Evolutionary conservation across 257 asterid species (phyloP).

Genomic region (Gynochthodes officinalis): DNA sequence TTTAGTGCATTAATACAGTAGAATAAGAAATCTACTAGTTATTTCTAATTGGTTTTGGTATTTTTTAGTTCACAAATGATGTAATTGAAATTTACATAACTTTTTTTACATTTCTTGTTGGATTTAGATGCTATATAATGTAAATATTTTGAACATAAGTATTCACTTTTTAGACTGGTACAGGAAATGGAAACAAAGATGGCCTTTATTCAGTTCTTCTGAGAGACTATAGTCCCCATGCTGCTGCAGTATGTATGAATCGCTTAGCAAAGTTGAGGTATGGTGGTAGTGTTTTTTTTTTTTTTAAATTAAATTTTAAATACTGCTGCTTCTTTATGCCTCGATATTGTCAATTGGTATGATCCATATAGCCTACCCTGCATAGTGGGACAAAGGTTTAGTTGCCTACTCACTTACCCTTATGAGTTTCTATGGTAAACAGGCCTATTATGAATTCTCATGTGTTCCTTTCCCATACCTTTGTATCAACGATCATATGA

Average conservation of each 20-base stretch:
- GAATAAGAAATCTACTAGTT: neutral
- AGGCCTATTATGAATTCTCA: neutral
- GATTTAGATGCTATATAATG: neutral
- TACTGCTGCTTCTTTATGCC: constrained; percentile 15
- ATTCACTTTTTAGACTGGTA: constrained; percentile 20
- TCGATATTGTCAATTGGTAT: neutral
- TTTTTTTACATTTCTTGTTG: neutral
- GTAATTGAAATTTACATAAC: neutral
- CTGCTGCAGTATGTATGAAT: constrained; percentile 94
- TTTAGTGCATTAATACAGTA: neutral
- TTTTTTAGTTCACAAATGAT: neutral
- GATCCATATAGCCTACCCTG: no score
- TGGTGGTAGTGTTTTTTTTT: constrained; percentile 19
- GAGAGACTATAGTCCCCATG: constrained; percentile 84
- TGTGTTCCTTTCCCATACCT: neutral
- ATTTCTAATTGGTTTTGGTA: neutral
- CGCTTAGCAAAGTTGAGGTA: constrained; percentile 96
- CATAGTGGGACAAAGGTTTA: no score
- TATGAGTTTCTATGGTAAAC: constrained; percentile 8
- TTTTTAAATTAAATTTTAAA: no score
- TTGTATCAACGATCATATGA: neutral
- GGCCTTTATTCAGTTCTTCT: constrained; percentile 94
- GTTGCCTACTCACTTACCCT: neutral
- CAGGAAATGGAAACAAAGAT: constrained; percentile 96
- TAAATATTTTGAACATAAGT: neutral